phyloP scores from a whole-genome alignment of 163 green algal species.

The Volvox carteri region DNA sequence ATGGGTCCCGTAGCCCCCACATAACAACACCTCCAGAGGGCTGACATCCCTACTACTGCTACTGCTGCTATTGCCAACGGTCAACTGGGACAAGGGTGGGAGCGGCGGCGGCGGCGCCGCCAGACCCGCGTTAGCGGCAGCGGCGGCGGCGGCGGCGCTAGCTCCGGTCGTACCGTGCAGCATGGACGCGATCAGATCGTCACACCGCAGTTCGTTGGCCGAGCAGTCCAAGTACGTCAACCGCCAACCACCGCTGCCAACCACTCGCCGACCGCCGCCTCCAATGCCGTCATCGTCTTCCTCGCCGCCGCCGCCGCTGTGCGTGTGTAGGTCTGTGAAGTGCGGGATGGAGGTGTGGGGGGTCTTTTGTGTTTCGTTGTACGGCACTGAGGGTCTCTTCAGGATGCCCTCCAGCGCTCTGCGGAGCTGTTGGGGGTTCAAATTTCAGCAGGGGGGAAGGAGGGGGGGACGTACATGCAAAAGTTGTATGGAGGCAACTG shows the following conservation, averaged over 20 bases:
- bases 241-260: not conserved
- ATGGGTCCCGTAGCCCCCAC: not conserved
- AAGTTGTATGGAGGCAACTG: too few species aligned
- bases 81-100: too few species aligned
- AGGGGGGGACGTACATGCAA: too few species aligned
- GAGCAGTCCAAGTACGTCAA: slow-evolving; percentile 40
- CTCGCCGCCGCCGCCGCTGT: not conserved
- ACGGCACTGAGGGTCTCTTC: too few species aligned
- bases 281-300: not conserved
- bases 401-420: too few species aligned
- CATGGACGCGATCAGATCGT: not conserved
- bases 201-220: not conserved
- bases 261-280: too few species aligned
- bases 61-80: too few species aligned
- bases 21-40: not conserved
- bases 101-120: not conserved
- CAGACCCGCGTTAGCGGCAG: not conserved
- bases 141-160: not conserved
- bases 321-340: too few species aligned
- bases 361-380: not conserved
- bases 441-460: too few species aligned
- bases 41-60: not conserved
- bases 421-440: too few species aligned
- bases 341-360: too few species aligned
- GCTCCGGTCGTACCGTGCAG: not conserved